Conservation (phyloP, 1,284 basidiomycete species). For the Melampsora americana region DNA sequence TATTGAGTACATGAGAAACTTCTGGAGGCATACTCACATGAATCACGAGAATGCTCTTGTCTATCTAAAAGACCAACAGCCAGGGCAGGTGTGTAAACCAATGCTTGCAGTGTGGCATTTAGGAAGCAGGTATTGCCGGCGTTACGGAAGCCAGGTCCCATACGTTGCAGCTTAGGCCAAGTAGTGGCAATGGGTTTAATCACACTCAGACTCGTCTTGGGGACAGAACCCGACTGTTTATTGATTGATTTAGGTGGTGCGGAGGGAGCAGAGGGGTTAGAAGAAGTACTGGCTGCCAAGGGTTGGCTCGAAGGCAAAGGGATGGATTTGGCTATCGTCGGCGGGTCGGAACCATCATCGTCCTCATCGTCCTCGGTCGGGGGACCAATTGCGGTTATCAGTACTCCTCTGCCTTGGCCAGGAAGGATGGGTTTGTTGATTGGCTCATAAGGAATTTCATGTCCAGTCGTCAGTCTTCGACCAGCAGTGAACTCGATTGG, state of each 20-base stretch:
- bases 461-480: neutral
- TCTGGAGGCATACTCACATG: constrained; percentile 55
- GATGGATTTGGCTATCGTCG: neutral
- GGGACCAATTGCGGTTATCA: constrained; percentile 6
- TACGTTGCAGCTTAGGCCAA: constrained; percentile 45
- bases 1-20: constrained; percentile 53
- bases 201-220: neutral
- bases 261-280: neutral
- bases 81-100: constrained; percentile 88
- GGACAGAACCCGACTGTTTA: neutral
- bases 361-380: neutral
- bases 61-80: constrained; percentile 63
- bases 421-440: constrained; percentile 14
- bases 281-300: neutral
- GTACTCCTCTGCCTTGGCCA: neutral
- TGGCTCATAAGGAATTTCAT: constrained; percentile 21
- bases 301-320: neutral
- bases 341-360: neutral
- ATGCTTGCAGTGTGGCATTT: constrained; percentile 89
- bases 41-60: constrained; percentile 59
- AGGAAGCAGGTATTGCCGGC: constrained; percentile 96
- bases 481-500: constrained; percentile 25
- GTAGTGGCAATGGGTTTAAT: constrained; percentile 13
- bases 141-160: constrained; percentile 74
- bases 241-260: constrained; percentile 1